Conservation (phyloP, 768 basidiomycete species). For the Mrakia gelida region DNA sequence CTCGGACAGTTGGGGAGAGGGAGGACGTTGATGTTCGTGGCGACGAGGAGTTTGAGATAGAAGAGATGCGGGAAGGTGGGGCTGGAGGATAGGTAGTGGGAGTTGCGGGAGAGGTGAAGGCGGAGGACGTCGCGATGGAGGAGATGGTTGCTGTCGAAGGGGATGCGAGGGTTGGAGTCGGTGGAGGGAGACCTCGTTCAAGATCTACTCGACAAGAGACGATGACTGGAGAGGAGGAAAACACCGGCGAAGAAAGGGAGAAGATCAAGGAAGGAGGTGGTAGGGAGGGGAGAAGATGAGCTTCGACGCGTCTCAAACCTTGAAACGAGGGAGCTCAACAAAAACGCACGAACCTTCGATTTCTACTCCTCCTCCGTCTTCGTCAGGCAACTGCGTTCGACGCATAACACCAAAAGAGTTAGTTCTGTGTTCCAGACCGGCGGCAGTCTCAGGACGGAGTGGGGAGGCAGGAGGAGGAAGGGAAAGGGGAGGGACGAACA, state of each 20-base stretch:
- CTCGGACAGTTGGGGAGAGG: not conserved
- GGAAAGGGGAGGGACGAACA: not conserved
- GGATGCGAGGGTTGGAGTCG: not conserved
- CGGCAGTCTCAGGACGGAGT: no score
- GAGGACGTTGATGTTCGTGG: not conserved
- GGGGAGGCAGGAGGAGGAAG: not conserved
- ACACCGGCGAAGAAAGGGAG: not conserved
- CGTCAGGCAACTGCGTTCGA: not conserved
- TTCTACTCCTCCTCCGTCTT: slow-evolving; percentile 2
- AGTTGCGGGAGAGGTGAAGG: not conserved
- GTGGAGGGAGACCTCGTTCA: slow-evolving; percentile 3
- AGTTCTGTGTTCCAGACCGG: not conserved
- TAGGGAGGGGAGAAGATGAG: not conserved
- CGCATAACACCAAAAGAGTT: not conserved
- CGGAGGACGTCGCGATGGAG: not conserved
- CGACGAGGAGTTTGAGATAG: not conserved
- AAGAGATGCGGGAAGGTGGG: not conserved
- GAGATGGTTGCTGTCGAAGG: slow-evolving; percentile 1
- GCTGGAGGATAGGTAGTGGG: slow-evolving; percentile 2
- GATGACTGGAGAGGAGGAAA: not conserved
- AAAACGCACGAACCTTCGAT: not conserved
- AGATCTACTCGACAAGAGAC: slow-evolving; percentile 7
- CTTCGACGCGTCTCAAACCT: not conserved
- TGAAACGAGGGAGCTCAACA: not conserved
- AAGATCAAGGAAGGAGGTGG: not conserved